A percentile compares a stretch with the other conserved stretches of the same genome.
Evolutionary conservation across 257 asterid genomes (phyloP).

Genomic region (Eustoma russellianum): DNA sequence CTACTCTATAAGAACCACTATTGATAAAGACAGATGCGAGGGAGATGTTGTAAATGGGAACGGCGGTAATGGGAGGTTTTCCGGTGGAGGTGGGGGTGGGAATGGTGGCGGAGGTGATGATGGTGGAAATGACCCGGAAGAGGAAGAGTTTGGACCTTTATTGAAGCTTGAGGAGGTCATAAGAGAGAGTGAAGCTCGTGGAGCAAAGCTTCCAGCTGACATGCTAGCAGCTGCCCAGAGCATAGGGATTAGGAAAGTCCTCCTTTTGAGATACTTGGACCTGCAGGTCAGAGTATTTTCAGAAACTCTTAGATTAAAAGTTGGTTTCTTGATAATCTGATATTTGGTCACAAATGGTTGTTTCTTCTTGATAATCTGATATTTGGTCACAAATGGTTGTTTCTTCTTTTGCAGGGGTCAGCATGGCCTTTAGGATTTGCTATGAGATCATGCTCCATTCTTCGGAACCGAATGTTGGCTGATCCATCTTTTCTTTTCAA

Average conservation of each 20-base stretch:
- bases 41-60: slow-evolving; percentile 21
- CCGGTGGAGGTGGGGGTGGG: slow-evolving; percentile 36
- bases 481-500: slow-evolving; percentile 97
- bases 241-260: slow-evolving; percentile 58
- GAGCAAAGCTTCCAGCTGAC: slow-evolving; percentile 77
- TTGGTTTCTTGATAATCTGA: background rate
- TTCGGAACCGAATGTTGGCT: slow-evolving; percentile 89
- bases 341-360: slow-evolving; percentile 7
- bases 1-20: slow-evolving; percentile 12
- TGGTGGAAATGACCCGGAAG: slow-evolving; percentile 50
- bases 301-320: background rate
- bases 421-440: slow-evolving; percentile 72
- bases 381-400: slow-evolving; percentile 6
- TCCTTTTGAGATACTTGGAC: slow-evolving; percentile 70
- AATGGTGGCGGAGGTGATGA: slow-evolving; percentile 32
- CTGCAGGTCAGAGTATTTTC: slow-evolving; percentile 49
- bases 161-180: slow-evolving; percentile 86
- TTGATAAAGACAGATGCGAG: slow-evolving; percentile 18
- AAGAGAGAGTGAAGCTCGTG: slow-evolving; percentile 66
- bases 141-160: slow-evolving; percentile 72
- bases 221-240: slow-evolving; percentile 94
- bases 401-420: slow-evolving; percentile 44
- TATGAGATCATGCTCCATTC: slow-evolving; percentile 68
- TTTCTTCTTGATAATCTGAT: slow-evolving; percentile 1
- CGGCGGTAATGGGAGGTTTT: slow-evolving; percentile 56